phyloP scores from a whole-genome alignment of 2,329 filamentous ascomycete species.

The Paecilomyces sp. region DNA sequence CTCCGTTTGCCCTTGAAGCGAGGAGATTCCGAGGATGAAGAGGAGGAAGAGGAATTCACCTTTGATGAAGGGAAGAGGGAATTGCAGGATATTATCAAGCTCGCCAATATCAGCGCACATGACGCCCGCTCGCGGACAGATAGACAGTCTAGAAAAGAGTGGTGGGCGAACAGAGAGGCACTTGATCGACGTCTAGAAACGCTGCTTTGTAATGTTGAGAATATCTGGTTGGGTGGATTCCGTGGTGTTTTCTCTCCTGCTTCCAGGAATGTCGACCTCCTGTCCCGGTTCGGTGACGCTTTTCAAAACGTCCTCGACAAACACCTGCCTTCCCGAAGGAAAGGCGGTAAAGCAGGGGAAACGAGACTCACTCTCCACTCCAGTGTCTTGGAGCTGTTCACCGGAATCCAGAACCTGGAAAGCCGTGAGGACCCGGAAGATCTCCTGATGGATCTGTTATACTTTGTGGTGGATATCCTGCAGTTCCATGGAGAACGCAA shows the following conservation, averaged over 20 bases:
- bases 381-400: conserved; percentile 76
- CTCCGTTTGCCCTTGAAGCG: conserved; percentile 78
- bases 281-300: conserved; percentile 68
- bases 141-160: conserved; percentile 69
- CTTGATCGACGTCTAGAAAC: conserved; percentile 71
- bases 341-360: conserved; percentile 49
- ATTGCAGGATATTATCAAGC: conserved; percentile 71
- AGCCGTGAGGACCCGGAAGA: conserved; percentile 75
- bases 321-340: conserved; percentile 72
- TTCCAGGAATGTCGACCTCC: conserved; percentile 52
- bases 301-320: conserved; percentile 76
- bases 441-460: conserved; percentile 81
- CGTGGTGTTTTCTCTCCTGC: conserved; percentile 84
- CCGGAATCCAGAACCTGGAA: conserved; percentile 70
- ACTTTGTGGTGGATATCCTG: conserved; percentile 92
- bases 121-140: conserved; percentile 61
- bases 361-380: conserved; percentile 50
- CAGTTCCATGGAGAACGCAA: conserved; percentile 96
- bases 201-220: conserved; percentile 78
- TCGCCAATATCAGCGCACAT: conserved; percentile 80
- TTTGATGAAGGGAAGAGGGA: conserved; percentile 75
- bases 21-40: conserved; percentile 71
- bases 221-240: conserved; percentile 93
- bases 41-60: conserved; percentile 67
- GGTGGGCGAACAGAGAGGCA: conserved; percentile 81